These are phyloP conservation scores for Monotropa hypopitys DNA, from an alignment of 179 eudicot species.

Conservation along the genomic window DNA sequence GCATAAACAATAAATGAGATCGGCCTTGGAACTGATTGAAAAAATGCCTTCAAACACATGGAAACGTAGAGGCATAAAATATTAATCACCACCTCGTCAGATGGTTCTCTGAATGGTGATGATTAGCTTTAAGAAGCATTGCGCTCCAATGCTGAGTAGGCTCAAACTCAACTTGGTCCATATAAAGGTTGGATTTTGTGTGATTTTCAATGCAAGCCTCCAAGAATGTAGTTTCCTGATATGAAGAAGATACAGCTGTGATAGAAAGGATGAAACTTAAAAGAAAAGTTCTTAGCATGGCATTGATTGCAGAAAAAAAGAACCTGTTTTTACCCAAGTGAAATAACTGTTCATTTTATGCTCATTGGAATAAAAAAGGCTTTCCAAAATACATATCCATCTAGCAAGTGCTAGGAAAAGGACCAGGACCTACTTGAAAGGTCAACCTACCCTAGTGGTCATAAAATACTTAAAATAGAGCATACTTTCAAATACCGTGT, in stretches of 20 bases:
- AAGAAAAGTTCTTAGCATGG: neutral
- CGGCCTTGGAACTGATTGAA: slow-evolving; percentile 2
- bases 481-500: neutral
- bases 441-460: neutral
- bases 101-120: slow-evolving; percentile 32
- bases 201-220: slow-evolving; percentile 97
- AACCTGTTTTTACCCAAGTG: neutral
- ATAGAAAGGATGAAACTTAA: neutral
- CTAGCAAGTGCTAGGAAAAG: neutral
- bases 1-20: neutral
- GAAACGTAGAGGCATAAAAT: neutral
- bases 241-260: slow-evolving; percentile 8
- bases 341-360: neutral
- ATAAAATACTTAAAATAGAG: neutral
- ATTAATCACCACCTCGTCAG: slow-evolving; percentile 32
- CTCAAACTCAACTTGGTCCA: slow-evolving; percentile 99
- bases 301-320: neutral
- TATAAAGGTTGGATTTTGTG: slow-evolving; percentile 79
- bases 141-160: slow-evolving; percentile 90
- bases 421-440: neutral
- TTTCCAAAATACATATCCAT: neutral
- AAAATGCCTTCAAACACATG: neutral
- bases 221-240: slow-evolving; percentile 79
- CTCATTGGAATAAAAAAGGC: neutral
- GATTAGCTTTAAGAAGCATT: slow-evolving; percentile 54